Percentiles rank a stretch among this genome's conserved stretches.
Conservation (phyloP, 495 filamentous ascomycete species). For the Aspergillus bridgeri region DNA sequence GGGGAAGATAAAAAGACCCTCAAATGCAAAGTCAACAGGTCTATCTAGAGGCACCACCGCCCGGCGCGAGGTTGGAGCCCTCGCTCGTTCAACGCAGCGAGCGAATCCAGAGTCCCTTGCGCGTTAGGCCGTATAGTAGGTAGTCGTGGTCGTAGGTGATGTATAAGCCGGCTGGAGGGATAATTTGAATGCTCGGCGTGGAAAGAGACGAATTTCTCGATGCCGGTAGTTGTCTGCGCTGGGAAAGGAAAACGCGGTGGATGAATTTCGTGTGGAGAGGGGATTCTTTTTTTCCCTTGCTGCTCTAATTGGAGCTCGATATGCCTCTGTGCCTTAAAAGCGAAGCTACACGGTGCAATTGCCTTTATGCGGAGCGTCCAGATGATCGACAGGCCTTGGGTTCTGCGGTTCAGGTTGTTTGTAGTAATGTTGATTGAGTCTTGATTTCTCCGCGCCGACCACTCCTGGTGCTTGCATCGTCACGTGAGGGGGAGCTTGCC, state of each 20-base stretch:
- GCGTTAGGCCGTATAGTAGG: neutral
- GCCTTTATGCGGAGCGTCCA: neutral
- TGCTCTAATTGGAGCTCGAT: neutral
- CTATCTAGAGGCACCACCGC: neutral
- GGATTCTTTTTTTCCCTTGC: neutral
- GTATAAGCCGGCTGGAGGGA: neutral
- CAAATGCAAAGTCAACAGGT: neutral
- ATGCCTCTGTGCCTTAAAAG: neutral
- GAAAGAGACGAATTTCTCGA: neutral
- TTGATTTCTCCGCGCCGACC: neutral
- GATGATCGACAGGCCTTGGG: neutral
- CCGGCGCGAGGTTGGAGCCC: neutral
- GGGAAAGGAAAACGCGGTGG: neutral
- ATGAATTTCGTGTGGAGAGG: neutral
- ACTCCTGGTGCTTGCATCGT: neutral
- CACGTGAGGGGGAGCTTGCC: neutral
- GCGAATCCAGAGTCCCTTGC: neutral
- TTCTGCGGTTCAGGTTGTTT: neutral
- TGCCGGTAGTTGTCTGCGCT: neutral
- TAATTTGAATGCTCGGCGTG: neutral
- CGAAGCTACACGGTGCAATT: neutral
- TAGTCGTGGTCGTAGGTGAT: neutral
- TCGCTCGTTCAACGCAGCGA: neutral
- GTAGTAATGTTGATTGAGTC: neutral
- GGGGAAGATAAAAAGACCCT: slow-evolving; percentile 1